Conservation (phyloP, 176 grass and related monocot genomes). For the Saccharum spontaneum region DNA sequence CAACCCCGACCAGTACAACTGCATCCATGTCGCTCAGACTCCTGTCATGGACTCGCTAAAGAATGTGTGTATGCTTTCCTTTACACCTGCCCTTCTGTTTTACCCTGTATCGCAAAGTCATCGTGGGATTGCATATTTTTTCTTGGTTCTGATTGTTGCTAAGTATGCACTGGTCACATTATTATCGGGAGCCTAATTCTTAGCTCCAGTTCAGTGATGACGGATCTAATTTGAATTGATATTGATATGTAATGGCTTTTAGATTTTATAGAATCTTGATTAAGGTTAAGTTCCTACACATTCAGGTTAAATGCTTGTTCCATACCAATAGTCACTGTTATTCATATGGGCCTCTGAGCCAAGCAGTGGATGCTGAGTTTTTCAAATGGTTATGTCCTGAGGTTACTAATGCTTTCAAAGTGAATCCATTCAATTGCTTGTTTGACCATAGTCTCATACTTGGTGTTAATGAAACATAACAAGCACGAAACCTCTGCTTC, state of each 20-base stretch:
- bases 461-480: not conserved
- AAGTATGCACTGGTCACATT: not conserved
- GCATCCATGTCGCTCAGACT: slow-evolving; percentile 88
- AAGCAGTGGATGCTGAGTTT: not conserved
- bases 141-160: not conserved
- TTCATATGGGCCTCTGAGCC: not conserved
- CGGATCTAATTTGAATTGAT: not conserved
- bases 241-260: not conserved
- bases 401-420: not conserved
- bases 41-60: slow-evolving; percentile 95
- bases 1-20: slow-evolving; percentile 80
- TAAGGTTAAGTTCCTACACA: not conserved
- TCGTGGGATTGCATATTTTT: not conserved
- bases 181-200: not conserved
- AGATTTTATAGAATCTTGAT: not conserved
- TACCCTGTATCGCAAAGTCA: not conserved
- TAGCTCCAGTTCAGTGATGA: not conserved
- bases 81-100: not conserved
- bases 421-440: not conserved
- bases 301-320: not conserved
- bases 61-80: slow-evolving; percentile 45
- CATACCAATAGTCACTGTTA: not conserved
- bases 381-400: not conserved
- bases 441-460: not conserved
- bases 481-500: not conserved